Base-by-base conservation (phyloP, 768 basidiomycete species). In the Pholiota molesta region DNA sequence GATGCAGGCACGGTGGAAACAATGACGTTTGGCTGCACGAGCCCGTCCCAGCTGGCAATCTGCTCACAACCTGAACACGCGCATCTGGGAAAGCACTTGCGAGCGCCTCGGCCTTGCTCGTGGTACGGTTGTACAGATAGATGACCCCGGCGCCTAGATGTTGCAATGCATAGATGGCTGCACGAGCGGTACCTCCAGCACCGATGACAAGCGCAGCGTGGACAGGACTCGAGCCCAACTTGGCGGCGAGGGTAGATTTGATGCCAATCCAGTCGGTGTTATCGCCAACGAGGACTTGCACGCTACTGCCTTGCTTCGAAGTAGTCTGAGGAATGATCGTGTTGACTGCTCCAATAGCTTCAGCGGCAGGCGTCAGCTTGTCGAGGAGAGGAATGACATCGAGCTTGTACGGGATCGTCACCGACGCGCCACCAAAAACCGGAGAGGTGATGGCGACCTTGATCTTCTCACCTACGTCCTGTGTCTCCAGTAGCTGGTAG, bases 211-310 rank as follows among this genome's bases (percentile, higher is more conserved):
- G 81, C 19, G 83, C 91, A 0, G 86, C 81, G 35, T 78, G 64
- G 66, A 83, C 64, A 47, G 75, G 66, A 45, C 73, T 69, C 3
- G 75, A 65, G n/a, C 78, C 74, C 23, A 87, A 75, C 39, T 77
- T 78, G 1, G 77, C 71, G 14, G 69, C 68, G 56, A 88, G 82
- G 66, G 79, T 83, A 17, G 86, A 79, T 16, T 81, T 81, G 66
- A 99, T 96, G 0, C 94, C 97, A 52, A 92, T 75, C 90, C 97
- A 99, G 70, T 99, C 97, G 0, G 96, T 97, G 77, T 99, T 99
- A 69, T 99, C 95, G 2, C 97, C 97, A 47, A 84, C 80, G 17
- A 99, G 79, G n/a, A 81, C 77, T 9, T 76, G 75, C 11, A 70
- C 71, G 2, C 71, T 71, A 2, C 75, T 71, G 1, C 83, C 84